These are phyloP conservation scores for Paramecium tetraurelia DNA, from an alignment of 73 alveolate species.

Conservation along the genomic window DNA sequence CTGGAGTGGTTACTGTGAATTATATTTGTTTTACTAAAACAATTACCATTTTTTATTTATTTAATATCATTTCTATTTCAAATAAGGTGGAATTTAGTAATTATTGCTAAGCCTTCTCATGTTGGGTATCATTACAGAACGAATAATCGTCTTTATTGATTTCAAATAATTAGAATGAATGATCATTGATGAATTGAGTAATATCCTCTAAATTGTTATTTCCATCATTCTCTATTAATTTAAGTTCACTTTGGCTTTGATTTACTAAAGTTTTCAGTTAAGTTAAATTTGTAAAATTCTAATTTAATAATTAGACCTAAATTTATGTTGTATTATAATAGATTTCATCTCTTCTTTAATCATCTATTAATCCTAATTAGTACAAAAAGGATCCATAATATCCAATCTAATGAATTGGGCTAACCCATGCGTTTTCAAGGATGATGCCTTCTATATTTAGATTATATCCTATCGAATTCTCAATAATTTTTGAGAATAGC, in stretches of 20 bases:
- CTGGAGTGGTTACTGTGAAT: neutral
- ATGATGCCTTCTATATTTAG: neutral
- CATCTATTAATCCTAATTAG: neutral
- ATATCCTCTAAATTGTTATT: neutral
- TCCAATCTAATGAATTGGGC: conserved; percentile 5
- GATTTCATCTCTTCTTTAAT: neutral
- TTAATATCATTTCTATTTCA: neutral
- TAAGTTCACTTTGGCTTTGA: neutral
- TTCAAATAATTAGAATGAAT: neutral
- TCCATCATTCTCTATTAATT: neutral
- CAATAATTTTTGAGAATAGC: neutral
- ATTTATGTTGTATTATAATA: neutral
- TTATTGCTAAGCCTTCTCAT: neutral
- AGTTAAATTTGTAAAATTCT: neutral
- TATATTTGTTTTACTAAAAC: neutral
- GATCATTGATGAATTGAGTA: neutral
- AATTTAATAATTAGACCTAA: neutral
- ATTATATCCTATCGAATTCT: neutral
- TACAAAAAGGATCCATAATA: neutral
- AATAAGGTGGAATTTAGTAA: neutral
- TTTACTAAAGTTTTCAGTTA: neutral
- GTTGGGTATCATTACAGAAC: neutral
- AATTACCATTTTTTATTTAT: neutral
- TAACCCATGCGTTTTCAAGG: neutral
- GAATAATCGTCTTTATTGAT: neutral